Percentiles rank a stretch among this genome's conserved stretches.
phyloP scores from a whole-genome alignment of 805 yeast genomes.

The Cyberlindnera euphorbiiphila region DNA sequence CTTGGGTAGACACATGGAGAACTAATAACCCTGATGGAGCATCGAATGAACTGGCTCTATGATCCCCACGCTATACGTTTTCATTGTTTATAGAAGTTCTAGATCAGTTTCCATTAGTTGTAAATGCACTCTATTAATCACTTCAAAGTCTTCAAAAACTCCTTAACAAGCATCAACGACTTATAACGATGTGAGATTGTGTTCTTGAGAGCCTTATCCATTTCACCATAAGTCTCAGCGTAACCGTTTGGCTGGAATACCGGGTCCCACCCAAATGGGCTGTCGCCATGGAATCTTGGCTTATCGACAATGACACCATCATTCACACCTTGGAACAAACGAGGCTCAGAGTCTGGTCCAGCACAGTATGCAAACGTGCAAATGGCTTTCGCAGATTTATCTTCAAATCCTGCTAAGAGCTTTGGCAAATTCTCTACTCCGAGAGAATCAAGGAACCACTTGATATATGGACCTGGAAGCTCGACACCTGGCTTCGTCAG shows the following conservation, averaged over 20 bases:
- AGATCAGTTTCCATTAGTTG: no score
- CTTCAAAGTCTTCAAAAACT: constrained; percentile 38
- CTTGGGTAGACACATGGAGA: constrained; percentile 78
- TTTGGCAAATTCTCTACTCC: constrained; percentile 77
- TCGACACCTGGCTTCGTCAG: constrained; percentile 48
- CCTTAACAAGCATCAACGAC: constrained; percentile 72
- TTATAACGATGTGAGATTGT: constrained; percentile 80
- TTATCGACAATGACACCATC: constrained; percentile 69
- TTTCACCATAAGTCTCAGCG: constrained; percentile 80
- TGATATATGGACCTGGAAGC: constrained; percentile 92
- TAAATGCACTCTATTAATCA: no score
- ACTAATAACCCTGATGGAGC: constrained; percentile 61
- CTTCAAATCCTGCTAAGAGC: constrained; percentile 76
- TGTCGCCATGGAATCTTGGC: constrained; percentile 59
- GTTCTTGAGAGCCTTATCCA: constrained; percentile 75
- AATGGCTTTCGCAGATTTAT: constrained; percentile 80
- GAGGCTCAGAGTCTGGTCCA: constrained; percentile 70
- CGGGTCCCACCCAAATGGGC: constrained; percentile 93
- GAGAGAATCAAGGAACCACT: constrained; percentile 80
- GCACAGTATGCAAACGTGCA: constrained; percentile 91
- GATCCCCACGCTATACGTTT: no score
- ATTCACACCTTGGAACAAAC: constrained; percentile 80
- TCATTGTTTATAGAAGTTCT: no score
- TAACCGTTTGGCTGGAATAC: constrained; percentile 80
- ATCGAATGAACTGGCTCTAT: constrained; percentile 39